These are phyloP conservation scores for Kockovaella imperatae DNA, from an alignment of 768 basidiomycete genomes.

Conservation along the genomic window DNA sequence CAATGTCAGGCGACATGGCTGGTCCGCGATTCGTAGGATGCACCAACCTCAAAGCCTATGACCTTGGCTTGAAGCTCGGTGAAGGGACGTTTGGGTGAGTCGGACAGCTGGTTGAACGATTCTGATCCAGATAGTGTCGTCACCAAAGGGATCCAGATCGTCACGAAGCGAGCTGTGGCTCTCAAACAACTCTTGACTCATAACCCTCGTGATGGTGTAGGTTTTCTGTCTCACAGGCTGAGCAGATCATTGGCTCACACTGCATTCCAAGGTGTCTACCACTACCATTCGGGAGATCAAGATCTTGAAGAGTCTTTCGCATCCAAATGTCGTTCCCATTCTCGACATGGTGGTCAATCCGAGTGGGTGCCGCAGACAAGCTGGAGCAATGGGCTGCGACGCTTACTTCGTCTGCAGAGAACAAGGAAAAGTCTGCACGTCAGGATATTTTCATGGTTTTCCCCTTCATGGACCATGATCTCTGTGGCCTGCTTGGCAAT, in stretches of 20 bases:
- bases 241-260: not conserved
- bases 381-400: not conserved
- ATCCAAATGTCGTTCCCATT: constrained; percentile 77
- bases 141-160: constrained; percentile 69
- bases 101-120: constrained; percentile 4
- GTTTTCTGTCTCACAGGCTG: constrained; percentile 8
- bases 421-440: constrained; percentile 9
- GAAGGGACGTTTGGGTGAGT: constrained; percentile 95
- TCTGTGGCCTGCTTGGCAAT: constrained; percentile 89
- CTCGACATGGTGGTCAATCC: constrained; percentile 79
- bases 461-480: constrained; percentile 99
- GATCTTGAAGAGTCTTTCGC: constrained; percentile 80
- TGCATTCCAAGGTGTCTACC: constrained; percentile 56
- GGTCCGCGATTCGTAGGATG: constrained; percentile 43
- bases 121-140: constrained; percentile 55
- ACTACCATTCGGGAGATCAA: constrained; percentile 96
- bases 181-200: constrained; percentile 94
- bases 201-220: constrained; percentile 88
- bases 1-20: no score
- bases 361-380: constrained; percentile 24
- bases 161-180: constrained; percentile 61
- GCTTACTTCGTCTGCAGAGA: not conserved
- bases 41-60: constrained; percentile 61
- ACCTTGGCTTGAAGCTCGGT: constrained; percentile 75
- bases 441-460: constrained; percentile 93